Conservation (phyloP, 2,329 filamentous ascomycete species). For the Colletotrichum musicola region DNA sequence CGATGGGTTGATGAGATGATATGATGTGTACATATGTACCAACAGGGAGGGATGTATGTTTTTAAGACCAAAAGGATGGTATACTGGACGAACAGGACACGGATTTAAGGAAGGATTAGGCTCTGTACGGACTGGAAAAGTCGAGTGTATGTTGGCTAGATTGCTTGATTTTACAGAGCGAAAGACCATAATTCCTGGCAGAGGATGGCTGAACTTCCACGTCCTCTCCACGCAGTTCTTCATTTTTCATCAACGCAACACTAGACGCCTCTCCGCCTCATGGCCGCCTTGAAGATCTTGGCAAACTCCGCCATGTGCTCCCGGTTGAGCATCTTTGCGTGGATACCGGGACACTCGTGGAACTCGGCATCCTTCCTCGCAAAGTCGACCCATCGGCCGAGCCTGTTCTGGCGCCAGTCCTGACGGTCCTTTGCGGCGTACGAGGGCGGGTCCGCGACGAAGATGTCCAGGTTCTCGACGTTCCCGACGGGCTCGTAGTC, state of each 20-base stretch:
- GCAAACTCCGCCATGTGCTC: slow-evolving; percentile 35
- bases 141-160: neutral
- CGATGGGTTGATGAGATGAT: neutral
- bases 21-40: neutral
- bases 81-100: too few relatives aligned
- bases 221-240: neutral
- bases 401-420: slow-evolving; percentile 34
- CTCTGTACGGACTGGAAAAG: too few relatives aligned
- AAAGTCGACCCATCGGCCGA: slow-evolving; percentile 28
- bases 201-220: too few relatives aligned
- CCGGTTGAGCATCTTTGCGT: slow-evolving; percentile 35
- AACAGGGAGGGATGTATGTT: too few relatives aligned
- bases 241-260: neutral
- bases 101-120: too few relatives aligned
- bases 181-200: neutral
- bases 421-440: slow-evolving; percentile 24
- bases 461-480: slow-evolving; percentile 32
- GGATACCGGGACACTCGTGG: slow-evolving; percentile 29
- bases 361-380: slow-evolving; percentile 13
- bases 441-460: slow-evolving; percentile 31
- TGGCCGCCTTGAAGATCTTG: slow-evolving; percentile 37
- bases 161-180: neutral
- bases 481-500: slow-evolving; percentile 30
- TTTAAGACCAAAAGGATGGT: too few relatives aligned
- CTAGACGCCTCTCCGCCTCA: slow-evolving; percentile 30